These are phyloP conservation scores for Xylariaceae sp. DNA, from an alignment of 2,329 filamentous ascomycete species.

Conservation along the genomic window DNA sequence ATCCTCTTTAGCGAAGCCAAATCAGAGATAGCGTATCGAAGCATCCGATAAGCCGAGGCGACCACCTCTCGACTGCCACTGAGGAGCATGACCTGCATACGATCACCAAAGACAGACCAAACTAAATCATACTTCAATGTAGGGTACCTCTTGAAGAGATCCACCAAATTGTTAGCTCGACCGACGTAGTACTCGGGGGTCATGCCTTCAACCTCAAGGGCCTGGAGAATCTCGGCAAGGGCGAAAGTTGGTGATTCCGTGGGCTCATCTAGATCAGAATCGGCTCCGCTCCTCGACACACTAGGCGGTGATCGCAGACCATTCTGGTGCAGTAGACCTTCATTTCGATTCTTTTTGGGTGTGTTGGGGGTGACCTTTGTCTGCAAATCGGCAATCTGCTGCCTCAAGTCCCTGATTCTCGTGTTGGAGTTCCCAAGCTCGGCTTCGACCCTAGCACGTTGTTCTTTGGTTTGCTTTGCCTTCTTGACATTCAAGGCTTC, in stretches of 20 bases:
- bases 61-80: conserved; percentile 95
- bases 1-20: conserved; percentile 85
- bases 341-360: conserved; percentile 50
- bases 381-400: conserved; percentile 58
- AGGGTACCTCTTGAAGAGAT: conserved; percentile 89
- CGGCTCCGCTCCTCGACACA: conserved; percentile 50
- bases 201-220: conserved; percentile 83
- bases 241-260: conserved; percentile 88
- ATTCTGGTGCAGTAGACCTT: conserved; percentile 42
- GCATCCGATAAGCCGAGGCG: conserved; percentile 88
- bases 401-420: conserved; percentile 58
- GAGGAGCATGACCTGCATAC: conserved; percentile 92
- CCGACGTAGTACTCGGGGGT: conserved; percentile 92
- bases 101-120: conserved; percentile 89
- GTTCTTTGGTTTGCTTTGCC: conserved; percentile 89
- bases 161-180: conserved; percentile 86
- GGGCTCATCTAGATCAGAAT: conserved; percentile 62
- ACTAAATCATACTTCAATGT: conserved; percentile 94
- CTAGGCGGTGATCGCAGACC: conserved; percentile 56
- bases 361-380: conserved; percentile 46
- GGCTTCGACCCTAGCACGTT: conserved; percentile 73
- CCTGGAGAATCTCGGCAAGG: conserved; percentile 83
- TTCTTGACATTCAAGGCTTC: conserved; percentile 94
- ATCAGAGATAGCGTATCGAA: conserved; percentile 91
- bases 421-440: conserved; percentile 87